phyloP scores from a whole-genome alignment of 75 land plant species.

The Pinus taeda region DNA sequence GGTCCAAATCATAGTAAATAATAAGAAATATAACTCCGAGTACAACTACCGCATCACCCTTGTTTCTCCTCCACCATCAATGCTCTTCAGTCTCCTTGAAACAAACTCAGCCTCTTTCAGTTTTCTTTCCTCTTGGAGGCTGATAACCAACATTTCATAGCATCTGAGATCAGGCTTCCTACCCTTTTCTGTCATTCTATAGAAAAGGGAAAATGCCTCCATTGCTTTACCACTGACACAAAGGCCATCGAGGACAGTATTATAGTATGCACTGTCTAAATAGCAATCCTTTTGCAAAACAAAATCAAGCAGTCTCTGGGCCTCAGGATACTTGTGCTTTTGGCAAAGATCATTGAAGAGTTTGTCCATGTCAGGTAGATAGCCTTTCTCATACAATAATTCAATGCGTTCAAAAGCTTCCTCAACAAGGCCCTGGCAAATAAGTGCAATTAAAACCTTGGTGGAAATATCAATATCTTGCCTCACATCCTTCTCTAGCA shows the following conservation, averaged over 20 bases:
- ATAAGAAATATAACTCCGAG: no score
- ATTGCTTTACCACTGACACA: constrained; percentile 24
- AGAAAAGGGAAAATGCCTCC: constrained; percentile 53
- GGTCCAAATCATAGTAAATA: no score
- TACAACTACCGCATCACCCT: no score
- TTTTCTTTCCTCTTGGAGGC: constrained; percentile 31
- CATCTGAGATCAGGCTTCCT: constrained; percentile 10
- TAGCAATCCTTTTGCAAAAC: constrained; percentile 30
- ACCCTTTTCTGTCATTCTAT: constrained; percentile 44
- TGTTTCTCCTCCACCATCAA: not conserved
- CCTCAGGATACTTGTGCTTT: constrained; percentile 28
- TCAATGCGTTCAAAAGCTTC: constrained; percentile 35
- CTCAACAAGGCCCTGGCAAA: constrained; percentile 20
- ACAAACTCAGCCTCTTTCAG: constrained; percentile 53
- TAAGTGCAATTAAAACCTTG: constrained; percentile 18
- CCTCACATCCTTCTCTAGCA: constrained; percentile 57
- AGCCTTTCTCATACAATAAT: constrained; percentile 48
- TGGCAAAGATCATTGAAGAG: constrained; percentile 34
- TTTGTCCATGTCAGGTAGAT: constrained; percentile 37
- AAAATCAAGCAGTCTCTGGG: constrained; percentile 31
- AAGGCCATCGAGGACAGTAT: constrained; percentile 31
- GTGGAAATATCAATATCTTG: constrained; percentile 61
- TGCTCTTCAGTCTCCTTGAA: constrained; percentile 11
- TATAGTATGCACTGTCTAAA: constrained; percentile 23
- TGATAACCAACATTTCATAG: constrained; percentile 22